Evolutionary conservation across 2,329 filamentous ascomycete genomes (phyloP).

Genomic region (Cladophialophora psammophila): DNA sequence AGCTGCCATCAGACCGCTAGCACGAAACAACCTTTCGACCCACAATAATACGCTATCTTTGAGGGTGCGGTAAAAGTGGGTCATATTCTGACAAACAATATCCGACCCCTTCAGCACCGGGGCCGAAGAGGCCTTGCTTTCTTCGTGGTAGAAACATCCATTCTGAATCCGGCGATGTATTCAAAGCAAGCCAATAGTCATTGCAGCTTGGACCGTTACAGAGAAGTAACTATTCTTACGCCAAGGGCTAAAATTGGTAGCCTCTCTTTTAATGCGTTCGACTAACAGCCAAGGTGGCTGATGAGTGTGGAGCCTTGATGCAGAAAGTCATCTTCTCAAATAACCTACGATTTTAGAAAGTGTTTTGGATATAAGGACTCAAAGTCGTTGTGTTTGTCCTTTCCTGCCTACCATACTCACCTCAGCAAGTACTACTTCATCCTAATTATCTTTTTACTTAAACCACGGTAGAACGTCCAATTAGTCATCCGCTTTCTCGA

Average conservation of each 20-base stretch:
- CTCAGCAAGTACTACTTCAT: neutral
- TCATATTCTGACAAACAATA: neutral
- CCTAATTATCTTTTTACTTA: neutral
- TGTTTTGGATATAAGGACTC: neutral
- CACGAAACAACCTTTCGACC: neutral
- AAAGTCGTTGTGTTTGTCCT: neutral
- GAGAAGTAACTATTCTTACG: neutral
- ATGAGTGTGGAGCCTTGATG: neutral
- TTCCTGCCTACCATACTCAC: neutral
- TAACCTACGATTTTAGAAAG: neutral
- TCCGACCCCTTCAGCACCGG: neutral
- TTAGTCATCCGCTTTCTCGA: too few species aligned
- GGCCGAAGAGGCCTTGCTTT: neutral
- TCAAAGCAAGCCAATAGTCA: neutral
- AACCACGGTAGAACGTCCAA: neutral
- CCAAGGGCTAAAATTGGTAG: neutral
- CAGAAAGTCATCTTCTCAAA: neutral
- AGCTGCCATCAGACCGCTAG: neutral
- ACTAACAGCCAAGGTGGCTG: neutral
- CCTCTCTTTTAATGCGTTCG: neutral
- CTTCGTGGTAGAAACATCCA: neutral
- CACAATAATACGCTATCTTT: conserved; percentile 1
- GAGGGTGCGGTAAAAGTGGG: neutral
- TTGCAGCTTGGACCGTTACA: neutral
- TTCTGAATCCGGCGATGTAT: neutral